Evolutionary conservation across 371 early-diverging fungal genomes (phyloP).

Genomic region (Apophysomyces elegans): DNA sequence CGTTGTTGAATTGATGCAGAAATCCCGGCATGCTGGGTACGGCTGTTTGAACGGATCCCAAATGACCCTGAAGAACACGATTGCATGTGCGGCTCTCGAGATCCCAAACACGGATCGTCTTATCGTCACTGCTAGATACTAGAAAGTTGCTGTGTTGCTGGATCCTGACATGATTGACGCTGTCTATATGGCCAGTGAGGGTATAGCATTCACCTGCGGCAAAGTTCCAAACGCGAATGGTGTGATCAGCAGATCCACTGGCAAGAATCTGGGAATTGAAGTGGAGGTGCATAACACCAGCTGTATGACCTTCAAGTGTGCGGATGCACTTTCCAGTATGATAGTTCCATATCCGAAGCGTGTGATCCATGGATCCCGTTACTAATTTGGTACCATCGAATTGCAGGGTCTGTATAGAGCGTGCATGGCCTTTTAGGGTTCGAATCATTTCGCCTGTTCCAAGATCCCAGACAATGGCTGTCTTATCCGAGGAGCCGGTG

Average conservation of each 20-base stretch:
- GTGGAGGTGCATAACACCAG: conserved; percentile 76
- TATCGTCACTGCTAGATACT: conserved; percentile 84
- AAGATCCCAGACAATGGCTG: conserved; percentile 83
- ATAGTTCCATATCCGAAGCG: conserved; percentile 72
- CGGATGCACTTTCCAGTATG: conserved; percentile 57
- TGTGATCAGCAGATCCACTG: conserved; percentile 82
- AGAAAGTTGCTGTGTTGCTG: conserved; percentile 71
- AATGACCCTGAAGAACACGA: conserved; percentile 62
- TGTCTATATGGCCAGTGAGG: conserved; percentile 68
- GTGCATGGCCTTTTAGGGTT: conserved; percentile 84
- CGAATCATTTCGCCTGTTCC: conserved; percentile 76
- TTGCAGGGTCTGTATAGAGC: conserved; percentile 84
- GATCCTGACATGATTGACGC: conserved; percentile 70
- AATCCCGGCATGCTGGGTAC: conserved; percentile 53
- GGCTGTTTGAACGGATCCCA: conserved; percentile 52
- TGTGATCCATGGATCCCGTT: conserved; percentile 82
- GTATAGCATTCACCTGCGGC: conserved; percentile 63
- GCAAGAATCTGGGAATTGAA: conserved; percentile 70
- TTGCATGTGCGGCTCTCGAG: conserved; percentile 65
- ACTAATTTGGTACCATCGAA: conserved; percentile 85
- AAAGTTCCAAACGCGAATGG: conserved; percentile 80
- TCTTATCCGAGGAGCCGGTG: conserved; percentile 83
- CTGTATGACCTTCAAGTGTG: conserved; percentile 69
- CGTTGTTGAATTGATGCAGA: conserved; percentile 24
- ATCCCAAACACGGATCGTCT: conserved; percentile 90